Percentiles rank a stretch among this genome's conserved stretches.
Conservation (phyloP, 2,329 filamentous ascomycete species). For the Aspergillus persii region DNA sequence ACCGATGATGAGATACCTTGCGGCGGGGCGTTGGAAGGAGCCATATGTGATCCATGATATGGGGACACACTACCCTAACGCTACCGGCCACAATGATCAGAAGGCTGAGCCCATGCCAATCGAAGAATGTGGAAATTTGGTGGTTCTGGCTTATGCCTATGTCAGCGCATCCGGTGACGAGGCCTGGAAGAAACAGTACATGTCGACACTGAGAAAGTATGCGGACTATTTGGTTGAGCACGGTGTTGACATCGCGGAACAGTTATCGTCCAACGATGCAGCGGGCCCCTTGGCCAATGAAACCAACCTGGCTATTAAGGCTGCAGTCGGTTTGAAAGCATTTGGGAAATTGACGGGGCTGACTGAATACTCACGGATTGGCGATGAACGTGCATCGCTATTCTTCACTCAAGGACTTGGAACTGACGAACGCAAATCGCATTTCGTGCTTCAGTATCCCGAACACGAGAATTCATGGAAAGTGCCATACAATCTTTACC, state of each 20-base stretch:
- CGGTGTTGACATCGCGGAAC: conserved; percentile 38
- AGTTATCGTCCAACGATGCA: conserved; percentile 46
- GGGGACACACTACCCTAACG: conserved; percentile 42
- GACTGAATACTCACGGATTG: conserved; percentile 36
- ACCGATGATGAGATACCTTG: conserved; percentile 44
- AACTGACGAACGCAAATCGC: conserved; percentile 35
- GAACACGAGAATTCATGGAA: conserved; percentile 33
- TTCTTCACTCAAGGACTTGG: conserved; percentile 36
- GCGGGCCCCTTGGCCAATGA: conserved; percentile 43
- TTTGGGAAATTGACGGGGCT: conserved; percentile 41
- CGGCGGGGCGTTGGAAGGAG: conserved; percentile 38
- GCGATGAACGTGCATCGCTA: conserved; percentile 33
- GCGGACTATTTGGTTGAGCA: conserved; percentile 44
- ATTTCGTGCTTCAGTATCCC: conserved; percentile 43
- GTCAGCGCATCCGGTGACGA: conserved; percentile 39
- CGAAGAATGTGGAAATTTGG: conserved; percentile 42
- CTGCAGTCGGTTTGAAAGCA: conserved; percentile 47
- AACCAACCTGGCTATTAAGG: conserved; percentile 49
- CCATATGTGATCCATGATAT: conserved; percentile 43
- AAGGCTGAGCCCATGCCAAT: conserved; percentile 43
- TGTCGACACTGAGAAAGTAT: conserved; percentile 34
- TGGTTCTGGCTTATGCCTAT: conserved; percentile 41
- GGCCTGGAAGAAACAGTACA: conserved; percentile 37
- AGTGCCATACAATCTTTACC: conserved; percentile 43
- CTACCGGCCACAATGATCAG: conserved; percentile 40